Evolutionary conservation across 169 alveolate genomes (phyloP).

Genomic region (Plasmodium coatneyi): DNA sequence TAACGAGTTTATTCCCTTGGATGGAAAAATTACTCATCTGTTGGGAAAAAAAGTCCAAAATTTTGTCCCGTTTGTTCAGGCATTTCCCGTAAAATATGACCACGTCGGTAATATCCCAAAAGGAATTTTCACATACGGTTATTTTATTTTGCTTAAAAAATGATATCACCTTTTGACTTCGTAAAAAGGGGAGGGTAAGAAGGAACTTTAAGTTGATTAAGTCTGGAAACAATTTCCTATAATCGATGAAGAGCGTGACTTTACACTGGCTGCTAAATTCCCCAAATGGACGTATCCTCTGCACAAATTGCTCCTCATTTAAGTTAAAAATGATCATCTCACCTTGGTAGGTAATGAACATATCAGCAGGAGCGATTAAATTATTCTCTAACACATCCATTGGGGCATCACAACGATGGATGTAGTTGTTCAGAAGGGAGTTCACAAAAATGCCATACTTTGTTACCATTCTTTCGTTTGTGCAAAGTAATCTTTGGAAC

Average conservation of each 20-base stretch:
- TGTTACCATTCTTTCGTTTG: neutral
- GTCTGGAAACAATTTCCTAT: constrained; percentile 6
- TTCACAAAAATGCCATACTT: constrained; percentile 13
- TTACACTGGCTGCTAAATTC: neutral
- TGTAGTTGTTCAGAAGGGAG: constrained; percentile 39
- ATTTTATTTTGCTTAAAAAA: constrained; percentile 19
- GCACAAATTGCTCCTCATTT: constrained; percentile 40
- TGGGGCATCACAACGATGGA: neutral
- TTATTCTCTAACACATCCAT: neutral
- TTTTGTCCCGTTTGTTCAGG: constrained; percentile 46
- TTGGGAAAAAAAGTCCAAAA: constrained; percentile 12
- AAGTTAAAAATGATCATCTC: constrained; percentile 39
- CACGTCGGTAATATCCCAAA: constrained; percentile 22
- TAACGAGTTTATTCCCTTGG: constrained; percentile 8
- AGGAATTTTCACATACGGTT: constrained; percentile 8
- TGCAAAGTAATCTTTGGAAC: constrained; percentile 7
- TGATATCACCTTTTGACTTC: constrained; percentile 1
- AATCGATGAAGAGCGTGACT: constrained; percentile 53
- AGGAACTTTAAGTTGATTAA: constrained; percentile 15
- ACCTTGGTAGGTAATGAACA: constrained; percentile 8
- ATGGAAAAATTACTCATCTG: neutral
- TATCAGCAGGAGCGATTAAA: constrained; percentile 27
- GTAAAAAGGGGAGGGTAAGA: constrained; percentile 38
- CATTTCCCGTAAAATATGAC: constrained; percentile 73
- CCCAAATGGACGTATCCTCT: constrained; percentile 3